phyloP scores from a whole-genome alignment of 2,329 filamentous ascomycete genomes.

The Corynespora cassiicola region DNA sequence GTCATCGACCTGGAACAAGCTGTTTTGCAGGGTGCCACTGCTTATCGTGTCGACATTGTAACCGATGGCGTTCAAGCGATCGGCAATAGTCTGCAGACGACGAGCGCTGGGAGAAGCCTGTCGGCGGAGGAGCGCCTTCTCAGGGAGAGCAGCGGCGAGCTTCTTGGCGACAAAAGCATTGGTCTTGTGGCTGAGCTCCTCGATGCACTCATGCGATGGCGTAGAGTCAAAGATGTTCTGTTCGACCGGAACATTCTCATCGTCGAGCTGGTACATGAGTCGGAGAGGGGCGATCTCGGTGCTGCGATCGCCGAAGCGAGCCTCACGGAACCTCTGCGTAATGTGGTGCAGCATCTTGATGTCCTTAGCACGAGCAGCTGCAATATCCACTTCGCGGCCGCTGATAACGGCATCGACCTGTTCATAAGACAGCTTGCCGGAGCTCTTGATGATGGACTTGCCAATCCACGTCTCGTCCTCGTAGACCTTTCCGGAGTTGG shows the following conservation, averaged over 20 bases:
- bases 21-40: constrained; percentile 91
- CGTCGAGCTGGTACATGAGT: constrained; percentile 90
- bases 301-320: constrained; percentile 79
- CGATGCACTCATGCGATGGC: constrained; percentile 87
- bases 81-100: constrained; percentile 86
- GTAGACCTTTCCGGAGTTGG: constrained; percentile 76
- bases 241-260: constrained; percentile 97
- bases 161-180: constrained; percentile 90
- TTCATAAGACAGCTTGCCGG: constrained; percentile 81
- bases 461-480: constrained; percentile 94
- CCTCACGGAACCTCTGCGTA: constrained; percentile 88
- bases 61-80: constrained; percentile 90
- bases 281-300: constrained; percentile 84
- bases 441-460: constrained; percentile 91
- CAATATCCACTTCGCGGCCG: constrained; percentile 69
- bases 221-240: constrained; percentile 95
- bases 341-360: constrained; percentile 81
- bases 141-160: constrained; percentile 77
- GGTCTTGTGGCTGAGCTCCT: constrained; percentile 93
- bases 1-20: constrained; percentile 91
- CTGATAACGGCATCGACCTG: constrained; percentile 84
- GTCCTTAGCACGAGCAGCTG: constrained; percentile 73
- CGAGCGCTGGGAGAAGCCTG: constrained; percentile 86
- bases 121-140: constrained; percentile 90
- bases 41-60: constrained; percentile 89